These are phyloP conservation scores for Clarireedia sp. DNA, from an alignment of 2,329 filamentous ascomycete species.

Conservation along the genomic window DNA sequence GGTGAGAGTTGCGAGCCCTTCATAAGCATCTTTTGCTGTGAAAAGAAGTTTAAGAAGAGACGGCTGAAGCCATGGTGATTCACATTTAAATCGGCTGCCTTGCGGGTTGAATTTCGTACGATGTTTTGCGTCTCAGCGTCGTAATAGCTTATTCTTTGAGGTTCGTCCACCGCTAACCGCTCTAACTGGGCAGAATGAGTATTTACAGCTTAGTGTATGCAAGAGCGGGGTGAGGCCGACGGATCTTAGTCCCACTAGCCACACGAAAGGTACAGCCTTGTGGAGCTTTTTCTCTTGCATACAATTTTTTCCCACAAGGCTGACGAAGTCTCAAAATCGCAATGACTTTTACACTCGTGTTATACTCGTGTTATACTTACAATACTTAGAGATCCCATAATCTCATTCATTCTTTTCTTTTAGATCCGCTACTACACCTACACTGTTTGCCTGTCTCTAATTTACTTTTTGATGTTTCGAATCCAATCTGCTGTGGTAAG, in stretches of 20 bases:
- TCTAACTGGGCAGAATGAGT: too few relatives aligned
- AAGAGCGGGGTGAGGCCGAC: too few relatives aligned
- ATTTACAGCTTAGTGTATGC: too few relatives aligned
- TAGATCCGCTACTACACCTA: not conserved
- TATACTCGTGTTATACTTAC: not conserved
- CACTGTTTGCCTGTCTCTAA: not conserved
- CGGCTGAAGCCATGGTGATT: too few relatives aligned
- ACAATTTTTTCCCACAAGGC: not conserved
- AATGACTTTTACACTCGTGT: not conserved
- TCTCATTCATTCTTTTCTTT: not conserved
- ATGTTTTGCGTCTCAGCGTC: too few relatives aligned
- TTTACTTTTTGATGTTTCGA: slow-evolving; percentile 20
- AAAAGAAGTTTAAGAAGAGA: not conserved
- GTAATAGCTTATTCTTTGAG: too few relatives aligned
- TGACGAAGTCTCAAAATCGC: not conserved
- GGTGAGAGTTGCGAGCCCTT: not conserved
- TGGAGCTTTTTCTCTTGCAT: not conserved
- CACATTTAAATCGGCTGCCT: too few relatives aligned
- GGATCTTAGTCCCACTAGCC: too few relatives aligned
- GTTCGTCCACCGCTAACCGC: too few relatives aligned
- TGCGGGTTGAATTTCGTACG: too few relatives aligned
- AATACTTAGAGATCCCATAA: not conserved
- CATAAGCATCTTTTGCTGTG: not conserved
- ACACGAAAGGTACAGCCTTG: not conserved
- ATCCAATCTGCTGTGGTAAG: slow-evolving; percentile 7